Base-by-base conservation (phyloP, 495 filamentous ascomycete genomes). In the Aspergillus cavernicola region DNA sequence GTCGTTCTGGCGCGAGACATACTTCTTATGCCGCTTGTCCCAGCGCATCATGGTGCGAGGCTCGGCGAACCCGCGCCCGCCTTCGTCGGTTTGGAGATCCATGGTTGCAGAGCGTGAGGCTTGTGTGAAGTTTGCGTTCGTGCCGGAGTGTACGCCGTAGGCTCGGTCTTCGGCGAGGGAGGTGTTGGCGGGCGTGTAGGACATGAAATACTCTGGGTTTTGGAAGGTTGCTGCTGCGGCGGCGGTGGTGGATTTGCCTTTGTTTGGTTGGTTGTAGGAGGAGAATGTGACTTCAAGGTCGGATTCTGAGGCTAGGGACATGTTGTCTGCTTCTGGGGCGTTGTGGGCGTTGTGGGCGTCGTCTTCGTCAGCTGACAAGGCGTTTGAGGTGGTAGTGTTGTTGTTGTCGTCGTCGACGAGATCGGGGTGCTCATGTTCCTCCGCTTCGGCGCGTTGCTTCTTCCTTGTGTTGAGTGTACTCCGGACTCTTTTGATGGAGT, bases 21-120 rank as follows among this genome's bases (percentile, higher is more conserved):
- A 98, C 72, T 97, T 97, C 71, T 87, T 92, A 60, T 85, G 81
- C 62, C 93, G 92, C 80, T 96, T 96, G 74, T 98, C 93, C 93
- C 93, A 98, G 49, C 92, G 83, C 83, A 93, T 82, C 40, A 85
- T 82, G 32, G 84, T 77, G 18, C 82, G 80, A 1, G 88, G 82
- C 60, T 88, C 83, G 35, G 77, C 90, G 63, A 95, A 92, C 9
- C 78, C 76, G 52, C 85, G 86, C 35, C 79, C 80, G 7, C 87
- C 86, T 50, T 97, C 93, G 70, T 95, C 90, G 57, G 86, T 87
- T 28, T 76, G 83, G 3, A 98, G 81, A 66, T 98, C 92, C 86
- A 98, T 92, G 26, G 88, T 86, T 2, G 83, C 88, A 58, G 77
- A 81, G 58, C 90, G 82, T 3, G 95, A 92, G 0, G 87, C 89